These are phyloP conservation scores for Trichoderma harzianum DNA, from an alignment of 2,329 filamentous ascomycete species.

Conservation along the genomic window DNA sequence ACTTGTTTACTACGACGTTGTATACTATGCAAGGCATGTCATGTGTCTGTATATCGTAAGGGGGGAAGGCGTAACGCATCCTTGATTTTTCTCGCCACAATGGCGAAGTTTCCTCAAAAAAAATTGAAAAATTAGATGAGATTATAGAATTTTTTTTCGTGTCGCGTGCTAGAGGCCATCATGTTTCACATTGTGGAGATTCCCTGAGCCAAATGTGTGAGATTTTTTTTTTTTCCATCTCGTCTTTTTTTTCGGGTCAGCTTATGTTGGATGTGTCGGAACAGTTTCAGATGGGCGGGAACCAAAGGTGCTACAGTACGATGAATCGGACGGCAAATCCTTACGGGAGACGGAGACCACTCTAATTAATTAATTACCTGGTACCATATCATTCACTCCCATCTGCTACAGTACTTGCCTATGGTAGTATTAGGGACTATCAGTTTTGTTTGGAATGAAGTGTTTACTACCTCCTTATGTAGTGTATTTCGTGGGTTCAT, in stretches of 20 bases:
- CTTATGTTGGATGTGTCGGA: neutral
- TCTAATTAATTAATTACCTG: neutral
- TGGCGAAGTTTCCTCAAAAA: neutral
- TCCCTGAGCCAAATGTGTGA: neutral
- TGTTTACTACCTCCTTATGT: neutral
- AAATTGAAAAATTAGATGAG: neutral
- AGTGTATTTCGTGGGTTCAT: neutral
- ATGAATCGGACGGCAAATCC: neutral
- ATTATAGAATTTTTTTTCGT: neutral
- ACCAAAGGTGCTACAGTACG: neutral
- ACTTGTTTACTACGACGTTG: neutral
- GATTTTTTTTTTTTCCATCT: neutral
- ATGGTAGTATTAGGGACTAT: neutral
- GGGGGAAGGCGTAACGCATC: neutral
- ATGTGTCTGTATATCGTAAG: neutral
- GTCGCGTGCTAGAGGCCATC: neutral
- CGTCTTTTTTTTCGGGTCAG: neutral
- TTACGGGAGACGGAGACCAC: neutral
- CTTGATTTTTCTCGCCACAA: neutral
- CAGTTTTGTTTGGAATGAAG: neutral
- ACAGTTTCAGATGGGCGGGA: conserved; percentile 1
- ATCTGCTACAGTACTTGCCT: too few species aligned
- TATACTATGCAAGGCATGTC: neutral
- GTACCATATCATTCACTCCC: too few species aligned
- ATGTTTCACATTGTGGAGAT: neutral